A percentile compares a stretch with the other conserved stretches of the same genome.
phyloP scores from a whole-genome alignment of 2,329 filamentous ascomycete species.

The Chaetothyriales sp. region DNA sequence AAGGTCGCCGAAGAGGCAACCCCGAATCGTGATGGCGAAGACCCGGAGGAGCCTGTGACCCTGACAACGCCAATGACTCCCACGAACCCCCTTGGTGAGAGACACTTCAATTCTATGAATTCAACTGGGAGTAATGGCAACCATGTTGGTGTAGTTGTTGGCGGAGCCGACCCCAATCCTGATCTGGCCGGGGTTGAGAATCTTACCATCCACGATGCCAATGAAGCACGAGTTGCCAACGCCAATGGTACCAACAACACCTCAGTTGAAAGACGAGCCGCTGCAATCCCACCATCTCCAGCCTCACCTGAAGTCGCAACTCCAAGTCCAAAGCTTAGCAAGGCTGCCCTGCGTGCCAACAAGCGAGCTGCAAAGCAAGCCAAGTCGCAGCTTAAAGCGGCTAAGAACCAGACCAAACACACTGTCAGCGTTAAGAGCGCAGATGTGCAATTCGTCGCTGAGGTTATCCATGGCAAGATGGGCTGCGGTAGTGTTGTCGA shows the following conservation, averaged over 20 bases:
- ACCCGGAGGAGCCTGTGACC: neutral
- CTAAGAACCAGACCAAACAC: slow-evolving; percentile 15
- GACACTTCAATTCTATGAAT: neutral
- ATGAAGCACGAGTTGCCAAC: slow-evolving; percentile 2
- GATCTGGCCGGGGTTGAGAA: neutral
- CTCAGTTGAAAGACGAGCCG: slow-evolving; percentile 5
- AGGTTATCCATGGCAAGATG: slow-evolving; percentile 12
- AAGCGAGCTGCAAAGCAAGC: slow-evolving; percentile 14
- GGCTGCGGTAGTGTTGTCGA: neutral
- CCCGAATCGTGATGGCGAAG: neutral
- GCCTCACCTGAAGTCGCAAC: neutral
- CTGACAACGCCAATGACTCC: slow-evolving; percentile 1
- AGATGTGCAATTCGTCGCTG: slow-evolving; percentile 10
- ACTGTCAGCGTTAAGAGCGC: slow-evolving; percentile 8
- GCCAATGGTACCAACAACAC: slow-evolving; percentile 4
- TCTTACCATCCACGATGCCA: slow-evolving; percentile 1
- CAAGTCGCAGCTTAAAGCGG: slow-evolving; percentile 13
- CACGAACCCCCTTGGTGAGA: neutral
- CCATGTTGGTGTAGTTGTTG: neutral
- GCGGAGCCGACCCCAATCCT: no score
- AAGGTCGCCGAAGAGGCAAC: neutral
- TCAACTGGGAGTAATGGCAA: neutral
- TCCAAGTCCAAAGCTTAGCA: slow-evolving; percentile 6
- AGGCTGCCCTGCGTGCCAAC: slow-evolving; percentile 11
- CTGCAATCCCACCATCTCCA: slow-evolving; percentile 2